Conservation (phyloP, 805 yeast species). For the Lachancea waltii region DNA sequence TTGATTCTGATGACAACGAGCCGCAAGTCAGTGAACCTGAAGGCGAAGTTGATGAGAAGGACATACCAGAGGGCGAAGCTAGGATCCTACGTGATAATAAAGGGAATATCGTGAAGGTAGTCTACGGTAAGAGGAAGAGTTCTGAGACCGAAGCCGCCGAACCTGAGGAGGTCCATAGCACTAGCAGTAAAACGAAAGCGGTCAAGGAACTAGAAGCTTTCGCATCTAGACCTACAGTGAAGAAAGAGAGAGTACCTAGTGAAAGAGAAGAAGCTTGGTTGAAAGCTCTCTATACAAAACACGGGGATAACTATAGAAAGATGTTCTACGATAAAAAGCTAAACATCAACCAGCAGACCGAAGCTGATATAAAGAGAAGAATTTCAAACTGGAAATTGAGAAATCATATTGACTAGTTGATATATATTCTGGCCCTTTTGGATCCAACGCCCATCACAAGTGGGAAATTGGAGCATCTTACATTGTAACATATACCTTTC, state of each 20-base stretch:
- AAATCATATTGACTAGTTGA: conserved; percentile 31
- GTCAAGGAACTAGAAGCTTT: conserved; percentile 62
- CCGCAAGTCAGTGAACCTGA: conserved; percentile 25
- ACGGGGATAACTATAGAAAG: conserved; percentile 81
- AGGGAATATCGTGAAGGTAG: conserved; percentile 59
- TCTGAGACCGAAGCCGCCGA: conserved; percentile 25
- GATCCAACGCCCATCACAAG: no score
- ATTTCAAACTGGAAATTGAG: conserved; percentile 61
- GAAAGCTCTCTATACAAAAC: conserved; percentile 53
- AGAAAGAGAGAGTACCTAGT: conserved; percentile 50
- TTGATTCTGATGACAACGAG: conserved; percentile 16
- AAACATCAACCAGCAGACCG: conserved; percentile 74
- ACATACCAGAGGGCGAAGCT: conserved; percentile 75
- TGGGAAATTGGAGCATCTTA: no score
- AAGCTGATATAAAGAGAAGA: conserved; percentile 75
- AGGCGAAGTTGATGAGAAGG: conserved; percentile 38
- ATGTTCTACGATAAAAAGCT: conserved; percentile 91
- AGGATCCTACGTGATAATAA: conserved; percentile 63
- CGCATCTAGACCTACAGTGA: conserved; percentile 39
- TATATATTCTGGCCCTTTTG: no score
- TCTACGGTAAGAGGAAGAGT: conserved; percentile 54
- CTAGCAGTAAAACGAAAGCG: conserved; percentile 48
- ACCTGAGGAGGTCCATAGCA: conserved; percentile 17
- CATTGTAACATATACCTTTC: not conserved
- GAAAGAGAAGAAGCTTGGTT: conserved; percentile 76